These are phyloP conservation scores for Magnusiomyces suaveolens DNA, from an alignment of 1,139 yeast species.

Conservation along the genomic window DNA sequence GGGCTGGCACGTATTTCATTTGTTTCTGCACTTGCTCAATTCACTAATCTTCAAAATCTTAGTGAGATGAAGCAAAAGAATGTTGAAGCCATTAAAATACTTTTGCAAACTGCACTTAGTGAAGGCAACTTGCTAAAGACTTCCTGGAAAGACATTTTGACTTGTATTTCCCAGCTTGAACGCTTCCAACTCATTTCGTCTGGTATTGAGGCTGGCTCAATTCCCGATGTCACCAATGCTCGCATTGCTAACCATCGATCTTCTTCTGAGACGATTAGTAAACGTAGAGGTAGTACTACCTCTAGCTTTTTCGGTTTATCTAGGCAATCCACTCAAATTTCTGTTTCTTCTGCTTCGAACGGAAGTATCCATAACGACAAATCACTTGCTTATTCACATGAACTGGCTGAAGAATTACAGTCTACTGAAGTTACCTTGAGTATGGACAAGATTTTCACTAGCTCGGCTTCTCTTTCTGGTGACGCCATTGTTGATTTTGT, in stretches of 20 bases:
- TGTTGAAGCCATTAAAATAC: slow-evolving; percentile 64
- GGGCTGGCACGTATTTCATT: slow-evolving; percentile 83
- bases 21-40: slow-evolving; percentile 81
- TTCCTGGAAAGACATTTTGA: slow-evolving; percentile 79
- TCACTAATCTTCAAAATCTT: slow-evolving; percentile 68
- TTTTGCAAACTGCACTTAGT: slow-evolving; percentile 66
- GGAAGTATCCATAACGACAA: slow-evolving; percentile 5
- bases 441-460: slow-evolving; percentile 79
- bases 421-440: slow-evolving; percentile 75
- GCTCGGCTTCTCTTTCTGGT: slow-evolving; percentile 70
- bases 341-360: slow-evolving; percentile 1
- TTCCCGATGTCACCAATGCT: slow-evolving; percentile 80
- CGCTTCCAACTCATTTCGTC: slow-evolving; percentile 79
- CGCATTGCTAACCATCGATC: slow-evolving; percentile 44
- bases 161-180: slow-evolving; percentile 82
- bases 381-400: slow-evolving; percentile 34
- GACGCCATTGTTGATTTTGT: slow-evolving; percentile 82
- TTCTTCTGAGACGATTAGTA: slow-evolving; percentile 38
- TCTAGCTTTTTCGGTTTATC: slow-evolving; percentile 8
- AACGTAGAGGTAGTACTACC: slow-evolving; percentile 8
- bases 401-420: slow-evolving; percentile 50
- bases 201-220: slow-evolving; percentile 74
- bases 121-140: slow-evolving; percentile 65
- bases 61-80: slow-evolving; percentile 74
- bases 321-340: slow-evolving; percentile 38